A percentile compares a stretch with the other conserved stretches of the same genome.
Evolutionary conservation across 2,329 filamentous ascomycete genomes (phyloP).

Genomic region (Cylindrodendrum hubeiense): DNA sequence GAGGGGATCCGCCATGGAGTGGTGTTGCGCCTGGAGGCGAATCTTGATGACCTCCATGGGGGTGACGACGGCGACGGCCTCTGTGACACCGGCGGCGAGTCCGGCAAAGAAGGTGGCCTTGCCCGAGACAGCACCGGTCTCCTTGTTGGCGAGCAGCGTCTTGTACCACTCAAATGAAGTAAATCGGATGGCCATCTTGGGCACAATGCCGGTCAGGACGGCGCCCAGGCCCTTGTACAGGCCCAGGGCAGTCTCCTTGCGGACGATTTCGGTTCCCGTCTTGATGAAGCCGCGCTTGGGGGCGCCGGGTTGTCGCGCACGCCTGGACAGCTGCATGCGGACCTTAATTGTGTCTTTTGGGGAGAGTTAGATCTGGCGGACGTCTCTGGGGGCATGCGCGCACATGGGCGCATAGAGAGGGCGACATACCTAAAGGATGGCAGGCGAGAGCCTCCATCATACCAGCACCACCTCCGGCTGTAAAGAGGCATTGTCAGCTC

Average conservation of each 20-base stretch:
- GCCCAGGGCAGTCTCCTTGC: constrained; percentile 89
- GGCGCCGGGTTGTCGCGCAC: constrained; percentile 84
- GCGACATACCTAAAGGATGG: constrained; percentile 84
- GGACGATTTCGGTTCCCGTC: constrained; percentile 88
- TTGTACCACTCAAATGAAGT: constrained; percentile 98
- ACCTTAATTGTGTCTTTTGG: constrained; percentile 93
- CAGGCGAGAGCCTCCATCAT: constrained; percentile 99
- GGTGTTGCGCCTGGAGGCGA: constrained; percentile 95
- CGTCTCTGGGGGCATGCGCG: neutral
- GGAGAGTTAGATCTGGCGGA: constrained; percentile 13
- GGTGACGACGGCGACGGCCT: constrained; percentile 95
- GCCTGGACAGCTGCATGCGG: constrained; percentile 96
- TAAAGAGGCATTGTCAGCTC: constrained; percentile 28
- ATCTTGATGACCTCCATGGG: constrained; percentile 99
- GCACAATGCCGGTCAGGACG: constrained; percentile 94
- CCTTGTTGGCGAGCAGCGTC: constrained; percentile 77
- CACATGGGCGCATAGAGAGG: constrained; percentile 14
- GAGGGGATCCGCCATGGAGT: constrained; percentile 96
- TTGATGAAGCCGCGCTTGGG: constrained; percentile 88
- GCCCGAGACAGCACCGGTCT: constrained; percentile 76
- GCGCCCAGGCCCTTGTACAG: constrained; percentile 99
- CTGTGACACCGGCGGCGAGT: constrained; percentile 91
- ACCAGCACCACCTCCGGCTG: constrained; percentile 94
- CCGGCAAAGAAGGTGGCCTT: constrained; percentile 81
- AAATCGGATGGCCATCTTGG: constrained; percentile 99